phyloP scores from a whole-genome alignment of 805 yeast genomes.

The Trichomonascus vanleenenianus region DNA sequence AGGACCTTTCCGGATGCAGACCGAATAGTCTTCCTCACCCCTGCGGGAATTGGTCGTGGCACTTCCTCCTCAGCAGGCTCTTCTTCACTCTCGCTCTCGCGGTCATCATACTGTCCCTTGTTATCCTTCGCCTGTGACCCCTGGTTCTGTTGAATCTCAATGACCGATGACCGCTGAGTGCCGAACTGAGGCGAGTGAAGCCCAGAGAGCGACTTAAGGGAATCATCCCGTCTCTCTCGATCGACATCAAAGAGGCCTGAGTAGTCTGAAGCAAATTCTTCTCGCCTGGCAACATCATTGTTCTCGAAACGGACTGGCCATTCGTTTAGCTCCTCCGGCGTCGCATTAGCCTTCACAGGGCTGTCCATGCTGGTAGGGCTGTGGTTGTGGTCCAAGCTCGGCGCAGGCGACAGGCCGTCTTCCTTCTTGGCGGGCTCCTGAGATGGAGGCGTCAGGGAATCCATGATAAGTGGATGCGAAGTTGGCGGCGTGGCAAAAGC shows the following conservation, averaged over 20 bases:
- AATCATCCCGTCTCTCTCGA: background rate
- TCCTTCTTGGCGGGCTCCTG: background rate
- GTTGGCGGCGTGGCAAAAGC: no score
- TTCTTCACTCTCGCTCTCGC: slow-evolving; percentile 1
- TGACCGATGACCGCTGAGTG: background rate
- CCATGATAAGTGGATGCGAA: no score
- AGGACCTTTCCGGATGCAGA: slow-evolving; percentile 15
- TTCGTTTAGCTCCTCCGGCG: background rate
- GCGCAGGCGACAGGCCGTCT: slow-evolving; percentile 10
- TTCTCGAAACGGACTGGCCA: slow-evolving; percentile 2
- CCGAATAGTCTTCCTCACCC: slow-evolving; percentile 11
- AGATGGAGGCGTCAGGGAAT: slow-evolving; percentile 2
- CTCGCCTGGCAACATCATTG: background rate
- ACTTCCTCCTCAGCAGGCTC: background rate
- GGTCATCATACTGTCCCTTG: slow-evolving; percentile 1
- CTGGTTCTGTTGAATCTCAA: background rate
- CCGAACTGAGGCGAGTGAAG: background rate
- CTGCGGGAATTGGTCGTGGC: background rate
- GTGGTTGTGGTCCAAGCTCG: slow-evolving; percentile 8
- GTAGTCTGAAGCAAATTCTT: slow-evolving; percentile 16
- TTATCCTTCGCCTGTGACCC: background rate
- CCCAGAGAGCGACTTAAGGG: background rate
- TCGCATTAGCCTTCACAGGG: slow-evolving; percentile 7
- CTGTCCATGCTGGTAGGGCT: slow-evolving; percentile 8
- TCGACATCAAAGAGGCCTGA: slow-evolving; percentile 7